Evolutionary conservation across 2,329 filamentous ascomycete species (phyloP), one percentile per base, ranked within the genome.

Genomic region (Stemphylium beticola): DNA sequence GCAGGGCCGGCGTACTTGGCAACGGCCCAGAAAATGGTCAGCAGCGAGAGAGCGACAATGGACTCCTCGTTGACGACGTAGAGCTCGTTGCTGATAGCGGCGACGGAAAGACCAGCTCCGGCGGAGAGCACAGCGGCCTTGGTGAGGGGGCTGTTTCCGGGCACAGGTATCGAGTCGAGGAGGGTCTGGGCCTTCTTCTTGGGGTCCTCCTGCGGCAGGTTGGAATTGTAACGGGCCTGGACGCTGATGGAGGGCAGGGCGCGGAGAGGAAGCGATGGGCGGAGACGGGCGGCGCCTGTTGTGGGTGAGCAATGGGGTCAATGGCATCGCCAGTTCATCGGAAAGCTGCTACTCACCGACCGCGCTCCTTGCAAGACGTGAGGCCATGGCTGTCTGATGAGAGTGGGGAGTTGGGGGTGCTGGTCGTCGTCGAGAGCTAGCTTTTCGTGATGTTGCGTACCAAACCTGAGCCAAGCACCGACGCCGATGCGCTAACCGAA

Each of bases 61-160:
- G 93, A 90, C 85, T 99, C 95, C 85, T 99, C 95, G 83, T 99
- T 99, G 81, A 99, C 85, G 77, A 99, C 92, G 82, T 97, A 98
- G 84, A 98, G 92, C 87, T 99, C 95, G 83, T 96, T 99, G 88
- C 91, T 96, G 82, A 99, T 92, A 74, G 92, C 95, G 77, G 95
- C 96, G 78, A 96, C 86, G 74, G 91, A 93, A 71, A 96, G 81
- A 81, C 90, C 93, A 74, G 95, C 91, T 65, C 89, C 89, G 72
- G 92, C 93, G 75, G 93, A 98, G 74, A 99, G 89, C 77, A 97
- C 93, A 74, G 95, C 95, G 69, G 92, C 92, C 89, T 99, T 99
- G 80, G 92, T 96, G 76, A 96, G 82, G 65, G 97, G 83, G 75
- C 85, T 93, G 86, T 86, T 96, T 71, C 96, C 95, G 73, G 95